phyloP scores from a whole-genome alignment of 495 filamentous ascomycete species.

The Schizothecium vesticola region DNA sequence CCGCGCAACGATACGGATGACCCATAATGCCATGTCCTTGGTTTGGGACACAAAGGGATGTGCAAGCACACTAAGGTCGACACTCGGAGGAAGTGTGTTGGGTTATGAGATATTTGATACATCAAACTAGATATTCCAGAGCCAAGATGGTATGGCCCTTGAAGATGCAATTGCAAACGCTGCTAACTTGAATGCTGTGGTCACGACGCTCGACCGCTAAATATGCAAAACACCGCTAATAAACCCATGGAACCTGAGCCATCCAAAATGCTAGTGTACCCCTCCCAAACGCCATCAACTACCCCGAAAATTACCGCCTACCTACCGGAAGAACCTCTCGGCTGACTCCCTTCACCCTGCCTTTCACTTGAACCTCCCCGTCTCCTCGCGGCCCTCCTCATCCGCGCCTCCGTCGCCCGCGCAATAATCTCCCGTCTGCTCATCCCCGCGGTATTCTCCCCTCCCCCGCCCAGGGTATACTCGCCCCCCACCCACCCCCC shows the following conservation, averaged over 20 bases:
- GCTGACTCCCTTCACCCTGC: not conserved
- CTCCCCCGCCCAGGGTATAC: constrained; percentile 68
- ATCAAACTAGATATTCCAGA: not conserved
- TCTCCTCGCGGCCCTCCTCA: constrained; percentile 48
- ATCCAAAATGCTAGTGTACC: not conserved
- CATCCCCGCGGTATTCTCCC: constrained; percentile 18
- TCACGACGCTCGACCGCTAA: not conserved
- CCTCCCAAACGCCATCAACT: not conserved
- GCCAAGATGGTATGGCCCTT: not conserved
- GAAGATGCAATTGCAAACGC: not conserved
- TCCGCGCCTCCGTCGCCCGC: constrained; percentile 67
- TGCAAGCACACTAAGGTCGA: no score
- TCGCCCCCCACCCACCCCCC: constrained; percentile 84
- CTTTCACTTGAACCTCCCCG: not conserved
- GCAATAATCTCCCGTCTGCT: constrained; percentile 66
- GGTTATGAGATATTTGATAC: not conserved
- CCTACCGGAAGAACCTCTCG: not conserved
- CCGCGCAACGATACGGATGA: not conserved
- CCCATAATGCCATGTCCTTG: not conserved
- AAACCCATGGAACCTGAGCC: not conserved
- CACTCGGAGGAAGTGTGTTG: no score
- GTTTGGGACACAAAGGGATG: no score
- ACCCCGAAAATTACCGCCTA: not conserved
- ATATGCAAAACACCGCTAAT: not conserved
- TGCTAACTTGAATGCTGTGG: not conserved